Evolutionary conservation across 1,284 basidiomycete genomes (phyloP).

Genomic region (Lentinus polychrous): DNA sequence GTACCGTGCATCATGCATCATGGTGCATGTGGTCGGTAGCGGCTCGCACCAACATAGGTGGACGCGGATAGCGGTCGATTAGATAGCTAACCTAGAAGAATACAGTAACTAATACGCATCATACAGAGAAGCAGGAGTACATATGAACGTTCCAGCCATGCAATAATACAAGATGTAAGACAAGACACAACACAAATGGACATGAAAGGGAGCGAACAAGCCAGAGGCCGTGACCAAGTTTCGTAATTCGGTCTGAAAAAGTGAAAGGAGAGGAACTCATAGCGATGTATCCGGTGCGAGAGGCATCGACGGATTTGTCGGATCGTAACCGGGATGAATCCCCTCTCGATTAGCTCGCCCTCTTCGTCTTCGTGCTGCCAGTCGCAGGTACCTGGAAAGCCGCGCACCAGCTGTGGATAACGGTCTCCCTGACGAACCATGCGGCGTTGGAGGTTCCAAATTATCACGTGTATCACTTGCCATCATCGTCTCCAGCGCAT

Average conservation of each 20-base stretch:
- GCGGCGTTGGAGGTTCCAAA: constrained; percentile 21
- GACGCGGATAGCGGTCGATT: too few relatives aligned
- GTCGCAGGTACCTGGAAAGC: constrained; percentile 64
- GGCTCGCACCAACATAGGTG: too few relatives aligned
- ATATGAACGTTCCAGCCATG: too few relatives aligned
- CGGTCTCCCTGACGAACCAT: constrained; percentile 16
- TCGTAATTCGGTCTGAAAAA: too few relatives aligned
- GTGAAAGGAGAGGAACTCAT: neutral
- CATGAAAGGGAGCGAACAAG: neutral
- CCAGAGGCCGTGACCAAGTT: too few relatives aligned
- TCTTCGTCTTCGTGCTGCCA: constrained; percentile 43
- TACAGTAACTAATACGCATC: too few relatives aligned
- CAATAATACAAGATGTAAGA: too few relatives aligned
- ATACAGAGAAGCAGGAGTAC: too few relatives aligned
- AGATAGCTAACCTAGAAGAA: too few relatives aligned
- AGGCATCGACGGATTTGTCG: constrained; percentile 24
- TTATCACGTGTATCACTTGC: constrained; percentile 25
- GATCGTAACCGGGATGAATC: constrained; percentile 19
- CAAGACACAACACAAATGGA: neutral
- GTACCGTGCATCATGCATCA: neutral
- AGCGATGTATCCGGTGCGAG: constrained; percentile 15
- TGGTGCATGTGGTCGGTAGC: neutral
- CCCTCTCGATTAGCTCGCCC: constrained; percentile 16
- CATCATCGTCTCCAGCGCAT: constrained; percentile 42
- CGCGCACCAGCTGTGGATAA: constrained; percentile 31